Evolutionary conservation across 148 eudicot species (phyloP), one percentile per base, ranked within the genome.

Genomic region (Polygonum aviculare): DNA sequence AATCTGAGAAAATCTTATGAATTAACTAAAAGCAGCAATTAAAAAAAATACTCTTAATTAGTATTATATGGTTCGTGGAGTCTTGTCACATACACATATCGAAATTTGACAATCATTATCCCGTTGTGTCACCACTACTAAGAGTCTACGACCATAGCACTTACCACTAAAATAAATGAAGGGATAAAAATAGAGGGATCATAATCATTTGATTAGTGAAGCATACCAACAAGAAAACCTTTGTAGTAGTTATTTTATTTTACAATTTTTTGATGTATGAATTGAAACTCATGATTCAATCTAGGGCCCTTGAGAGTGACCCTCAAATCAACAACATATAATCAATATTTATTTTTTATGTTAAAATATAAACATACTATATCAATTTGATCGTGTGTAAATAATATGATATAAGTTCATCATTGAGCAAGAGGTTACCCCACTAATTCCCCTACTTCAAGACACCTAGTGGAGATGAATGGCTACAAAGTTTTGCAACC

Each of bases 201-300:
- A 31, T 67, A 36, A 31, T 67, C 40, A 67, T 67, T 67, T 67
- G 72, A 67, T 67, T 67, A 67, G 69, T 16, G 70, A 63, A 63
- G 40, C 40, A 63, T 35, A 31, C 14, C 40, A 63, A 12, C n/a
- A 35, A 67, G 38, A 16, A 65, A 35, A 36, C 36, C 44, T 1
- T 15, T 26, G 31, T 14, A 5, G 31, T 14, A 5, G 7, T 38
- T 15, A 35, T 6, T 45, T 35, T 40, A 44, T 44, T 67, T 35
- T 12, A 36, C 16, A 4, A 14, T 36, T 67, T 35, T 35, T 4
- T 35, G 14, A 2, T 44, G 19, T 15, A 14, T 67, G 45, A 41
- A 4, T 44, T 44, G 47, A 67, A 67, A 14, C 72, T 15, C 19
- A 67, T 67, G 19, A 33, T 67, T 67, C 36, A 36, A 16, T 2